Percentiles rank a stretch among this genome's conserved stretches.
phyloP scores from a whole-genome alignment of 1,139 yeast species.

The Wickerhamomyces sp. region DNA sequence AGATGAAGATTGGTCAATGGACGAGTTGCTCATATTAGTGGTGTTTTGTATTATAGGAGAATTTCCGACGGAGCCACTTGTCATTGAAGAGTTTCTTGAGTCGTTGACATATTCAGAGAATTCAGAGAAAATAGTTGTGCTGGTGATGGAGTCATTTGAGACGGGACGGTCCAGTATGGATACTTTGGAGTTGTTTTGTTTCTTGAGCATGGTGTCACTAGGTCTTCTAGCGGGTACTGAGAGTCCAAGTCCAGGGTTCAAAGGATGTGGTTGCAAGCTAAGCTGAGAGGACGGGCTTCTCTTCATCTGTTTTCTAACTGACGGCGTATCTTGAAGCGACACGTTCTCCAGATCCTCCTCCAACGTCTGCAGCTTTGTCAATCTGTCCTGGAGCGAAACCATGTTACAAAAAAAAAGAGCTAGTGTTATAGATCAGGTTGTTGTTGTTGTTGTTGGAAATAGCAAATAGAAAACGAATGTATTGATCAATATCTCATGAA shows the following conservation, averaged over 20 bases:
- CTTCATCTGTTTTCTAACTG: constrained; percentile 3
- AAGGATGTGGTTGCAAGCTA: constrained; percentile 2
- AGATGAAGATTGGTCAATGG: neutral
- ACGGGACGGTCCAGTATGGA: constrained; percentile 22
- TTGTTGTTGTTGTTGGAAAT: too few relatives aligned
- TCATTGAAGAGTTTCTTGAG: constrained; percentile 24
- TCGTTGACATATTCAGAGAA: constrained; percentile 14
- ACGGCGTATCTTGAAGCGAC: constrained; percentile 13
- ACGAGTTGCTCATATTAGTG: neutral
- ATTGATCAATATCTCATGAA: neutral
- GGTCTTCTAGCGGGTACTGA: constrained; percentile 21
- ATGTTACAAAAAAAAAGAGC: neutral
- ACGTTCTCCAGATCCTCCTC: constrained; percentile 19
- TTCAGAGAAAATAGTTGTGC: constrained; percentile 16
- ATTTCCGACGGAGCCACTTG: constrained; percentile 17
- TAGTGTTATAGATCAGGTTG: too few relatives aligned
- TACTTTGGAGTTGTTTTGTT: constrained; percentile 8
- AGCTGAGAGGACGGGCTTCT: constrained; percentile 4
- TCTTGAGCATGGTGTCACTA: constrained; percentile 15
- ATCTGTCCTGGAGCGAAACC: constrained; percentile 1
- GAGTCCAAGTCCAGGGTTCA: constrained; percentile 17
- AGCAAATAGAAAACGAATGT: too few relatives aligned
- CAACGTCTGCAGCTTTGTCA: constrained; percentile 12
- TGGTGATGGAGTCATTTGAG: constrained; percentile 23
- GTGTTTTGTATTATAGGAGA: constrained; percentile 11